A percentile compares a stretch with the other conserved stretches of the same genome.
Conservation (phyloP, 768 basidiomycete genomes). For the Trichaptum fuscoviolaceum region DNA sequence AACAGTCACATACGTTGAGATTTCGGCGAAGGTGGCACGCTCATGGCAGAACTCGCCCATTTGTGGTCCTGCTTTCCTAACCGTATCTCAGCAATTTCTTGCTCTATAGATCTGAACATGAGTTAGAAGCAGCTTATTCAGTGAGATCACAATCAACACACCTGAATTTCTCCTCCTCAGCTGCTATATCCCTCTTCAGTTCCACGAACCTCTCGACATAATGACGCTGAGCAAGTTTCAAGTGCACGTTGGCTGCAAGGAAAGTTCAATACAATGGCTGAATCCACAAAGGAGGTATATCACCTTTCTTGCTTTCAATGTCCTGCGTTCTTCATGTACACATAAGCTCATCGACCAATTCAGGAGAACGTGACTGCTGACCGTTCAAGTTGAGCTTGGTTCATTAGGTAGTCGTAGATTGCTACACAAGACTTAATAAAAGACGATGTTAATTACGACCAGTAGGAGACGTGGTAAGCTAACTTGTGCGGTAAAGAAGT, state of each 20-base stretch:
- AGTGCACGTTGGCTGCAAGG: conserved; percentile 52
- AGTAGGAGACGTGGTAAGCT: conserved; percentile 20
- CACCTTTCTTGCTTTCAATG: background rate
- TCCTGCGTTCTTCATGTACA: background rate
- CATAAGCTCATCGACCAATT: background rate
- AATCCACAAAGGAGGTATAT: background rate
- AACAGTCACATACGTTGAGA: background rate
- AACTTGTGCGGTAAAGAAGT: conserved; percentile 68
- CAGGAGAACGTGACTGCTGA: conserved; percentile 28
- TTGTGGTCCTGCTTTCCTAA: conserved; percentile 35
- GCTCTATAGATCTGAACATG: conserved; percentile 47
- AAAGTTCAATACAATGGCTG: background rate
- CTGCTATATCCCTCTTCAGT: conserved; percentile 61
- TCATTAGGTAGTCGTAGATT: conserved; percentile 65
- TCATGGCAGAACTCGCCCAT: conserved; percentile 16
- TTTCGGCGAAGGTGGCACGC: background rate
- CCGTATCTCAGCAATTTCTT: conserved; percentile 76
- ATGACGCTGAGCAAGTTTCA: conserved; percentile 68
- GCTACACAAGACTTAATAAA: conserved; percentile 55
- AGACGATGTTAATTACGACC: conserved; percentile 10
- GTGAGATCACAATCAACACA: conserved; percentile 24
- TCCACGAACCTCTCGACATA: conserved; percentile 68
- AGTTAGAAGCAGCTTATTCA: background rate
- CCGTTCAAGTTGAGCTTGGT: conserved; percentile 60
- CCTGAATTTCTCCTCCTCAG: conserved; percentile 80